These are phyloP conservation scores for Scortechinia acanthostroma DNA, from an alignment of 2,329 filamentous ascomycete genomes.

Conservation along the genomic window DNA sequence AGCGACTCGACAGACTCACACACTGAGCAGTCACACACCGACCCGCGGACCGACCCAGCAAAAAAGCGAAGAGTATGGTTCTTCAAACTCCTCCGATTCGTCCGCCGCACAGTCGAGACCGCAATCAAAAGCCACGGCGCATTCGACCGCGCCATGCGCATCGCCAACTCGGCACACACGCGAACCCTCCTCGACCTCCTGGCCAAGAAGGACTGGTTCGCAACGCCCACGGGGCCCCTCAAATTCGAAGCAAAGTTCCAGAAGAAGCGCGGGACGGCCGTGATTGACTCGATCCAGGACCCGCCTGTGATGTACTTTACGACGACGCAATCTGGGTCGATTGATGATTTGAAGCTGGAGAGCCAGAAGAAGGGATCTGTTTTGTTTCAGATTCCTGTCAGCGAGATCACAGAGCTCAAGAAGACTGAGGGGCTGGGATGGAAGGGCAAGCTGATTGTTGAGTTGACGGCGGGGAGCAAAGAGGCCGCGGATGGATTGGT, in stretches of 20 bases:
- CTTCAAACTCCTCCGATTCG: not conserved
- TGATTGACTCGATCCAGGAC: not conserved
- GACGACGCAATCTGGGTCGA: not conserved
- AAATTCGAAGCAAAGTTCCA: not conserved
- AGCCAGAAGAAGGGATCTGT: not conserved
- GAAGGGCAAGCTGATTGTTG: conserved; percentile 1
- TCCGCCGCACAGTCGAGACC: not conserved
- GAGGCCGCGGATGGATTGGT: not conserved
- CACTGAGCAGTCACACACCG: not conserved
- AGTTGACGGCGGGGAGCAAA: not conserved
- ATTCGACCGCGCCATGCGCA: not conserved
- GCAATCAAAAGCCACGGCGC: not conserved
- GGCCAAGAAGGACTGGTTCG: not conserved
- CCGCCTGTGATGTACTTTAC: conserved; percentile 1
- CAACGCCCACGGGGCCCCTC: not conserved
- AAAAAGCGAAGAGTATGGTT: not conserved
- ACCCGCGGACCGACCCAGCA: not conserved
- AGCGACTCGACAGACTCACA: not conserved
- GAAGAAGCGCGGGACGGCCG: not conserved
- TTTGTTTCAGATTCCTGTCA: not conserved
- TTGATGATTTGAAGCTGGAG: not conserved
- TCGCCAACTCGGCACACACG: not conserved
- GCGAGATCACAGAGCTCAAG: not conserved
- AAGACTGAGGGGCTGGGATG: conserved; percentile 1
- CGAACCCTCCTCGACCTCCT: not conserved